Evolutionary conservation across 495 filamentous ascomycete genomes (phyloP), one percentile per base, ranked within the genome.

Genomic region (Astrothelium macrocarpum): DNA sequence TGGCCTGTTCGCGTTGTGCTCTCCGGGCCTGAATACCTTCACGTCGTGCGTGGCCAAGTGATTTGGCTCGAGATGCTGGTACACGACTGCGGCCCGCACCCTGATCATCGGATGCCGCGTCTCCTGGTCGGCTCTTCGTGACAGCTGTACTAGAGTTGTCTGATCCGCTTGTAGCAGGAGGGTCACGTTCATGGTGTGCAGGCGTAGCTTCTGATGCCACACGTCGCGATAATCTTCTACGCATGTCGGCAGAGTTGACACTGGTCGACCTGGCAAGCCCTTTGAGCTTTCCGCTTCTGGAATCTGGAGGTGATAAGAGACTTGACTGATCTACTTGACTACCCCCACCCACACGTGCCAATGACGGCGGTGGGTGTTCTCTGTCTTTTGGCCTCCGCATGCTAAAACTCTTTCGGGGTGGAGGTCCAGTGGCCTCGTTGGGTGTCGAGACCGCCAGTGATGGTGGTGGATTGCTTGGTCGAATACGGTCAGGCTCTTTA

Each of bases 1-100:
- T 83, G 28, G 82, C 81, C 66, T 82, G 81, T 64, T 88, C 85
- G 53, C 87, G 83, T 18, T 85, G 78, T 64, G 85, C 78, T 65
- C 91, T 82, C 62, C 90, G 82, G 39, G 88, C 90, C 75, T 95
- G 91, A 58, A 96, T 94, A 70, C 90, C 94, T 74, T 95, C 91
- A 61, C 90, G 80, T 59, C 93, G 81, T 59, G 88, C 90, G 73
- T 97, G 94, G 2, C 95, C 91, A 39, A 97, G 79, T 2, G 91
- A 95, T 74, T 94, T 95, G 26, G 93, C 87, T 60, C 94, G 84
- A 71, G 87, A 82, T 29, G 90, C 79, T 23, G 84, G 79, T 26
- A 76, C 73, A 23, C 79, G 82, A 36, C 79, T 71, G 67, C 75
- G 81, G 23, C 77, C 65, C 31, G 73, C 70, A 43, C 67, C 32